Evolutionary conservation across 2,329 filamentous ascomycete species (phyloP), one percentile per base, ranked within the genome.

Genomic region (Alternaria conjuncta): DNA sequence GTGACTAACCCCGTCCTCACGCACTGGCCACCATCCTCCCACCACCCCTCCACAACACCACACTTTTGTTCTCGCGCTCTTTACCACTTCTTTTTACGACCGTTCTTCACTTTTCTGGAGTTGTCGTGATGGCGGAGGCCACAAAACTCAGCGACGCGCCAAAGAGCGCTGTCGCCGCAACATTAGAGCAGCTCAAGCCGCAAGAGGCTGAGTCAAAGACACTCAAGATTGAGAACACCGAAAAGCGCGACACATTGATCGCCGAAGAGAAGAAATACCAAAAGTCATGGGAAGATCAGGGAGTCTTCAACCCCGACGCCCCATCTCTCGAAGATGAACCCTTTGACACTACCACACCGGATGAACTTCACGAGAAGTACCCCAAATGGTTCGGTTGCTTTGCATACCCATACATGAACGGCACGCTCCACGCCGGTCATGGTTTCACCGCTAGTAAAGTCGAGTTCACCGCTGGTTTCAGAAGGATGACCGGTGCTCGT

Each of bases 191-290:
- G 68, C 81, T 89, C 71, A 84, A 87, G 74, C 85, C 86, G 59
- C 82, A 81, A 74, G 82, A 84, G 70, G 82, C 82, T 73, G 82
- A 85, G 50, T 85, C 87, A 72, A 89, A 88, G 67, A 90, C 88
- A 44, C 80, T 90, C 66, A 90, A 90, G 76, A 85, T 90, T 67
- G 88, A 90, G 81, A 89, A 89, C 75, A 97, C 94, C 43, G 93
- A 96, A 75, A 97, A 97, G 83, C 86, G 94, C 79, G 93, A 97
- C 76, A 87, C 90, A 55, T 85, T 97, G 70, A 90, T 96, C 72
- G 88, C 88, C 30, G 87, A 91, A 75, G 95, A 98, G 84, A 96
- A 96, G 84, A 94, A 94, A 79, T 97, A 97, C 82, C 95, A 98
- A 83, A 84, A 90, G 77, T 86, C 90, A 87, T 97, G 93, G 93